Conservation (phyloP, 768 basidiomycete species). For the Nevesoporus exiguus region DNA sequence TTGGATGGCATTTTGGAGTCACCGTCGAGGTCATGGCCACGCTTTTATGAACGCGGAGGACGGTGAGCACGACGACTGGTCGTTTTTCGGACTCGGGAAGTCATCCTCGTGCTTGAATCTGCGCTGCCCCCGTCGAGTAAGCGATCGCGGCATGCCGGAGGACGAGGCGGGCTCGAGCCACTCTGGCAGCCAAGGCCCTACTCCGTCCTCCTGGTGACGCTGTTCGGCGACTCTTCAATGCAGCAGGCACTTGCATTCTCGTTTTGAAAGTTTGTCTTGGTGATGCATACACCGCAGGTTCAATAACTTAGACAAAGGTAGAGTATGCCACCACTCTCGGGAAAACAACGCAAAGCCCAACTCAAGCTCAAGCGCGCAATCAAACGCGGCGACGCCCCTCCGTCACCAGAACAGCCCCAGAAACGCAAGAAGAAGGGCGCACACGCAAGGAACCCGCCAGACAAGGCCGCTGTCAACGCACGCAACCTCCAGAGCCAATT, state of each 20-base stretch:
- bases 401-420: slow-evolving; percentile 22
- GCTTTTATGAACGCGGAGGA: background rate
- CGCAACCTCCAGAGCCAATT: slow-evolving; percentile 69
- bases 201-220: too few species aligned
- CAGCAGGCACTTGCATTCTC: too few species aligned
- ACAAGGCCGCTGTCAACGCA: slow-evolving; percentile 38
- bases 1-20: slow-evolving; percentile 9
- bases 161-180: too few species aligned
- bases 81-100: background rate
- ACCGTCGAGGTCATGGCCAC: background rate
- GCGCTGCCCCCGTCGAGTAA: too few species aligned
- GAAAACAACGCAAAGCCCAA: slow-evolving; percentile 67
- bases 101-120: too few species aligned
- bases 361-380: slow-evolving; percentile 77
- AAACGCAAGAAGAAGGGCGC: slow-evolving; percentile 9
- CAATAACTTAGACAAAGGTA: too few species aligned
- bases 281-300: too few species aligned
- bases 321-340: slow-evolving; percentile 41
- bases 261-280: too few species aligned
- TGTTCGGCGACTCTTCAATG: too few species aligned
- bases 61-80: background rate
- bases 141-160: too few species aligned
- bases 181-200: too few species aligned
- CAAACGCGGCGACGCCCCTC: slow-evolving; percentile 70
- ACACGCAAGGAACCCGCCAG: slow-evolving; percentile 7